Evolutionary conservation across 306 rosid species (phyloP).

Genomic region (Pueraria montana): DNA sequence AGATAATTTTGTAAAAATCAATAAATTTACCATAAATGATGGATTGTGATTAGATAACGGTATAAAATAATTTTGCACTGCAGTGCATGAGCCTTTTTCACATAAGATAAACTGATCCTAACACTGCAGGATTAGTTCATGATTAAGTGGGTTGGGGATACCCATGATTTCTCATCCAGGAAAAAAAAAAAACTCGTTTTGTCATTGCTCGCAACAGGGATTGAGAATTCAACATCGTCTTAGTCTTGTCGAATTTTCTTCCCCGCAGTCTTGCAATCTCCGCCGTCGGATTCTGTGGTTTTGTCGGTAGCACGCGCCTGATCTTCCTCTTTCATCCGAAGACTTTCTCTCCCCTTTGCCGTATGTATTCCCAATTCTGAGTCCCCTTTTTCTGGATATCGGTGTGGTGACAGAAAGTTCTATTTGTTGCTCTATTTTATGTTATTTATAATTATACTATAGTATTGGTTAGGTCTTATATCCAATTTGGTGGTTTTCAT

Average conservation of each 20-base stretch:
- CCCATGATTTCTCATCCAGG: too few relatives aligned
- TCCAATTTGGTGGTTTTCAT: slow-evolving; percentile 23
- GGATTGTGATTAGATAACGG: too few relatives aligned
- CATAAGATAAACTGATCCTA: too few relatives aligned
- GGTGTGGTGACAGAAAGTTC: background rate
- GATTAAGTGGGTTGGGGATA: too few relatives aligned
- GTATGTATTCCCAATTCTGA: slow-evolving; percentile 48
- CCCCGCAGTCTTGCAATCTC: slow-evolving; percentile 72
- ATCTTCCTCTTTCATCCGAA: slow-evolving; percentile 65
- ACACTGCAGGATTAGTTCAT: too few relatives aligned
- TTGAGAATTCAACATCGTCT: background rate
- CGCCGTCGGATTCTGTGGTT: slow-evolving; percentile 81
- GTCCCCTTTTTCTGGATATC: background rate
- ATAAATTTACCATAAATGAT: too few relatives aligned
- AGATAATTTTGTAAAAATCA: too few relatives aligned
- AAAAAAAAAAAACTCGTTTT: too few relatives aligned
- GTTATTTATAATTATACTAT: slow-evolving; percentile 6
- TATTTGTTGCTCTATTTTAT: background rate
- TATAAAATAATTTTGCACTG: too few relatives aligned
- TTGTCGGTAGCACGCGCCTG: slow-evolving; percentile 79
- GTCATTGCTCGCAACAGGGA: background rate
- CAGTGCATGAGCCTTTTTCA: too few relatives aligned
- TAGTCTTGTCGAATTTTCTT: too few relatives aligned
- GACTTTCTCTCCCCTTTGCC: slow-evolving; percentile 59
- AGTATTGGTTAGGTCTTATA: slow-evolving; percentile 1